Base-by-base conservation (phyloP, 2,329 filamentous ascomycete genomes). In the Neurospora sp. region DNA sequence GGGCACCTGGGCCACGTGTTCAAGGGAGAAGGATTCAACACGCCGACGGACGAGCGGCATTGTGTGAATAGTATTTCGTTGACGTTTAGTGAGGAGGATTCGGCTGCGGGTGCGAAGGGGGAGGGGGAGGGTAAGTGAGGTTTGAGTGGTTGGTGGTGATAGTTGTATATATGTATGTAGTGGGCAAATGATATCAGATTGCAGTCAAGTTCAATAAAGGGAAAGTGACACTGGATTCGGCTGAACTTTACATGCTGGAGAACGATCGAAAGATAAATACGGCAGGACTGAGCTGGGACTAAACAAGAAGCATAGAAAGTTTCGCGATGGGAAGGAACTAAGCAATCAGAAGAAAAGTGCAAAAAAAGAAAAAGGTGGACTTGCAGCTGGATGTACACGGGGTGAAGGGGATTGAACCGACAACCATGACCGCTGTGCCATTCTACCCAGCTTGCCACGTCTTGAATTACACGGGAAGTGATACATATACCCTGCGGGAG, bases 51-150 rank as follows among this genome's bases (percentile, higher is more conserved):
- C 79, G 96, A 99, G 87, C 87, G 96, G 72, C 96, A 99, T 83
- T 99, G 96, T 78, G 96, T 99, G 70, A 99, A 98, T 79, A 96
- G 92, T 77, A 82, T 98, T 68, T 96, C 92, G 78, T 83, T 98
- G 81, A 96, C 89, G 75, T 98, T 99, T 78, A 86, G 84, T 1
- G 83, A 85, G 1, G 85, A 92, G 67, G 90, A 92, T 72, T 86
- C 87, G 75, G 81, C 83, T 75, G 81, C 83, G 41, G 82, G 79
- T 36, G 33, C 33, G 15, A 77, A 79, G 69, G 79, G 76, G 33
- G 76, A 79, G 67, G 71, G 38, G 57, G 57, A n/a, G 41, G 2
- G n/a, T 19, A 46, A 19, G 41, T 40, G 40, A n/a, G 8, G 66
- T 17, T 33, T n/a, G 19, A 52, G 43, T 28, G 11, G 2, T 6